A percentile compares a stretch with the other conserved stretches of the same genome.
Evolutionary conservation across 805 yeast genomes (phyloP).

Genomic region (Phaffomyces opuntiae): DNA sequence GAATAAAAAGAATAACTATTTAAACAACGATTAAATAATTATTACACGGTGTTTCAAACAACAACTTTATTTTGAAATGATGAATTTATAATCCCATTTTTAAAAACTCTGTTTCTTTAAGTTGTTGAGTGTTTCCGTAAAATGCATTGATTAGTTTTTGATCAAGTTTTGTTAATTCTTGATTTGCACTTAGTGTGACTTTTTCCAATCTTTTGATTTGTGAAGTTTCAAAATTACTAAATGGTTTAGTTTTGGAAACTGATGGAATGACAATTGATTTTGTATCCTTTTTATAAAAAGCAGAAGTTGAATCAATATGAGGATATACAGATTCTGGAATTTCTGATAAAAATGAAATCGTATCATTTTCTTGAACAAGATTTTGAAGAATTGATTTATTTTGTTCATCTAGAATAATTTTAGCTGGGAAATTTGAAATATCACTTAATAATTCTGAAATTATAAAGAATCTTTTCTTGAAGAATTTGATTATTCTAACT

Average conservation of each 20-base stretch:
- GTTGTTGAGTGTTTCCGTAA: not conserved
- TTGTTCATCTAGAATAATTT: conserved; percentile 21
- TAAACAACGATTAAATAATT: no score
- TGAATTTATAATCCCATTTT: no score
- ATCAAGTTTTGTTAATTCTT: conserved; percentile 13
- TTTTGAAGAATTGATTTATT: conserved; percentile 19
- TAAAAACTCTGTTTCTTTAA: no score
- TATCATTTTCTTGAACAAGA: conserved; percentile 22
- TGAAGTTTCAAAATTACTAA: conserved; percentile 17
- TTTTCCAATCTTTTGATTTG: conserved; percentile 16
- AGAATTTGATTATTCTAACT: conserved; percentile 22
- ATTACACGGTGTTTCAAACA: no score
- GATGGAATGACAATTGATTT: conserved; percentile 23
- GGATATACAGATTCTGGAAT: conserved; percentile 19
- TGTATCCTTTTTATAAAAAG: conserved; percentile 16
- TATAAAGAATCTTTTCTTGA: conserved; percentile 21
- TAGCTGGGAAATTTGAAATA: conserved; percentile 22
- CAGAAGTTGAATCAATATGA: conserved; percentile 17
- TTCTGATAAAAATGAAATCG: conserved; percentile 20
- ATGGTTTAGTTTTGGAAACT: conserved; percentile 13
- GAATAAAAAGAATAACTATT: no score
- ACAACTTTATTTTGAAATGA: no score
- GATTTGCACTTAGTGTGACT: conserved; percentile 9
- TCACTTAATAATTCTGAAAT: conserved; percentile 17
- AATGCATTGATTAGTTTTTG: conserved; percentile 13